phyloP scores from a whole-genome alignment of 2,329 filamentous ascomycete genomes.

The Trichophyton equinum region DNA sequence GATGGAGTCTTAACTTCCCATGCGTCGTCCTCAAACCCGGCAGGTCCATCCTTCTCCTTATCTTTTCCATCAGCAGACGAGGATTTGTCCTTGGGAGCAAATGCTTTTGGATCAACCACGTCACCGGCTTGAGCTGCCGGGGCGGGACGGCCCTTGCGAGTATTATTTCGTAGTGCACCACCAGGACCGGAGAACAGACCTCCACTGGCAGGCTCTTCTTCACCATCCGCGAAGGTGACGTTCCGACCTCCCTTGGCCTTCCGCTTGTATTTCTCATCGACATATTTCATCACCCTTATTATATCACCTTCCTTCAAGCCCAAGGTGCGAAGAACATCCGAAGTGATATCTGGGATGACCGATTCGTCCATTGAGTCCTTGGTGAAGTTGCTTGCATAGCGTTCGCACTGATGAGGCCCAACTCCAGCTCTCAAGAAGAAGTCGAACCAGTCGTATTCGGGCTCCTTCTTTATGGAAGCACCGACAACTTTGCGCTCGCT shows the following conservation, averaged over 20 bases:
- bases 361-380: constrained; percentile 95
- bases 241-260: constrained; percentile 42
- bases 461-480: constrained; percentile 24
- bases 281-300: constrained; percentile 78
- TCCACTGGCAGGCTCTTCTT: constrained; percentile 47
- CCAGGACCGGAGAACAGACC: constrained; percentile 87
- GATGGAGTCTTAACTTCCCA: constrained; percentile 88
- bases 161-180: constrained; percentile 87
- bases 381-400: constrained; percentile 79
- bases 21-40: constrained; percentile 88
- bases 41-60: constrained; percentile 37
- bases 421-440: constrained; percentile 93
- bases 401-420: constrained; percentile 81
- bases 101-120: constrained; percentile 74
- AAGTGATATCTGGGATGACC: constrained; percentile 77
- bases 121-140: constrained; percentile 78
- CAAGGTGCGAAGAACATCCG: constrained; percentile 67
- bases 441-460: constrained; percentile 96
- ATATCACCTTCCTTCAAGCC: constrained; percentile 96
- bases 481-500: constrained; percentile 30
- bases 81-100: constrained; percentile 48
- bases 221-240: constrained; percentile 39
- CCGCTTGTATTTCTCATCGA: constrained; percentile 70
- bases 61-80: constrained; percentile 36
- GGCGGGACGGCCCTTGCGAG: constrained; percentile 76